Percentiles rank a stretch among this genome's conserved stretches.
Conservation (phyloP, 257 asterid genomes). For the Solanum boliviense region DNA sequence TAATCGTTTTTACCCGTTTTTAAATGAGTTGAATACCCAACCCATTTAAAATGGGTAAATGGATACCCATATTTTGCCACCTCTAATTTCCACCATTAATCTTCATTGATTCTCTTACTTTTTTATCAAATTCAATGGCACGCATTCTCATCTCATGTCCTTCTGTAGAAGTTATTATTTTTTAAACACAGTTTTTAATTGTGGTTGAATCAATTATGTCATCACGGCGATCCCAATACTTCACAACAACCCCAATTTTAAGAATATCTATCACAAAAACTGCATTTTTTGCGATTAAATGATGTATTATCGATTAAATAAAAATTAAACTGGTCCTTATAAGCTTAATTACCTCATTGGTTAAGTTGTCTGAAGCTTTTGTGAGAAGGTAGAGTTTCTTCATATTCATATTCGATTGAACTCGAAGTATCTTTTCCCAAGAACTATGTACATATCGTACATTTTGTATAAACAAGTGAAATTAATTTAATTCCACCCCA, state of each 20-base stretch:
- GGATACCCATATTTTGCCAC: too few species aligned
- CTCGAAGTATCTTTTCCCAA: constrained; percentile 35
- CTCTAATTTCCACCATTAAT: not conserved
- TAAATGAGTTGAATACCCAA: too few species aligned
- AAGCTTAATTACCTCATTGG: constrained; percentile 26
- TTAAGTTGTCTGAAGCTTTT: constrained; percentile 5
- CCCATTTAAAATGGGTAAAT: too few species aligned
- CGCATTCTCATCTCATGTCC: not conserved
- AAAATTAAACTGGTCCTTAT: not conserved
- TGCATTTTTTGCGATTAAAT: not conserved
- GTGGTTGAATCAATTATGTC: not conserved
- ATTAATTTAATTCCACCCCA: not conserved
- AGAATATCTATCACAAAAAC: not conserved
- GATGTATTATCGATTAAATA: too few species aligned
- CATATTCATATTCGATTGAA: constrained; percentile 23
- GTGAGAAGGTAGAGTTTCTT: constrained; percentile 30
- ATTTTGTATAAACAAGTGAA: not conserved
- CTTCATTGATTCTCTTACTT: not conserved
- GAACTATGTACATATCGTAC: constrained; percentile 7
- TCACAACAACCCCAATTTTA: not conserved
- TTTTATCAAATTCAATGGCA: not conserved
- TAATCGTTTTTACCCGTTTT: too few species aligned
- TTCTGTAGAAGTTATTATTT: not conserved
- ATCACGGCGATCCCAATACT: not conserved
- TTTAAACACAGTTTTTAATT: not conserved